phyloP scores from a whole-genome alignment of 495 filamentous ascomycete genomes.

The Penicillium taxi region DNA sequence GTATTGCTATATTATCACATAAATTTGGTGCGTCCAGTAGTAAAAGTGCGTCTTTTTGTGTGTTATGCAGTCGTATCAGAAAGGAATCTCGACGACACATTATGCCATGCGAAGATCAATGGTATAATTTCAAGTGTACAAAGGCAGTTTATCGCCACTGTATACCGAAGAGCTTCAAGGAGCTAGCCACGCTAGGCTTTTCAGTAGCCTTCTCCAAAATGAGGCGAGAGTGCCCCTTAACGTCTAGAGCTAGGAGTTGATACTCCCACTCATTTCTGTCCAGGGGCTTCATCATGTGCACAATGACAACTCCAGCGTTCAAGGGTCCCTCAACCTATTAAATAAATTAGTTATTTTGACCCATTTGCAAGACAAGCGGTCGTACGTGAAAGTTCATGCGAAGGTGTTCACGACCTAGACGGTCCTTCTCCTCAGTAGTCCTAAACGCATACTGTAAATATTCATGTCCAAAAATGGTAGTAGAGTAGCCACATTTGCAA shows the following conservation, averaged over 20 bases:
- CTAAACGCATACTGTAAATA: conserved; percentile 30
- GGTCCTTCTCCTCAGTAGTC: conserved; percentile 59
- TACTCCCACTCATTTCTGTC: conserved; percentile 67
- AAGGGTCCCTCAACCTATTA: conserved; percentile 72
- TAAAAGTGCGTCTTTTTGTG: too few species aligned
- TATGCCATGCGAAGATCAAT: too few species aligned
- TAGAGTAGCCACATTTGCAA: conserved; percentile 2
- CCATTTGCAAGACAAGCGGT: neutral
- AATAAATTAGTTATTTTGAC: conserved; percentile 5
- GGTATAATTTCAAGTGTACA: too few species aligned
- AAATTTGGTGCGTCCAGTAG: too few species aligned
- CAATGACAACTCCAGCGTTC: conserved; percentile 61
- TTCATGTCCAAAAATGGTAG: neutral
- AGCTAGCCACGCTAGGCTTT: conserved; percentile 29
- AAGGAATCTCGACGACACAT: too few species aligned
- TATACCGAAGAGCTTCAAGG: conserved; percentile 44
- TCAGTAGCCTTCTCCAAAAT: conserved; percentile 41
- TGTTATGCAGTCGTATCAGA: too few species aligned
- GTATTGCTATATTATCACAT: too few species aligned
- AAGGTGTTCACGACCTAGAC: conserved; percentile 70
- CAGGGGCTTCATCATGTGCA: conserved; percentile 66
- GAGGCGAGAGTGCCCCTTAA: conserved; percentile 49
- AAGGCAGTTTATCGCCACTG: conserved; percentile 38
- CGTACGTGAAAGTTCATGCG: conserved; percentile 80
- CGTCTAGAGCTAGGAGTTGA: conserved; percentile 71